Evolutionary conservation across 2,329 filamentous ascomycete species (phyloP).

Genomic region (Claviceps africana): DNA sequence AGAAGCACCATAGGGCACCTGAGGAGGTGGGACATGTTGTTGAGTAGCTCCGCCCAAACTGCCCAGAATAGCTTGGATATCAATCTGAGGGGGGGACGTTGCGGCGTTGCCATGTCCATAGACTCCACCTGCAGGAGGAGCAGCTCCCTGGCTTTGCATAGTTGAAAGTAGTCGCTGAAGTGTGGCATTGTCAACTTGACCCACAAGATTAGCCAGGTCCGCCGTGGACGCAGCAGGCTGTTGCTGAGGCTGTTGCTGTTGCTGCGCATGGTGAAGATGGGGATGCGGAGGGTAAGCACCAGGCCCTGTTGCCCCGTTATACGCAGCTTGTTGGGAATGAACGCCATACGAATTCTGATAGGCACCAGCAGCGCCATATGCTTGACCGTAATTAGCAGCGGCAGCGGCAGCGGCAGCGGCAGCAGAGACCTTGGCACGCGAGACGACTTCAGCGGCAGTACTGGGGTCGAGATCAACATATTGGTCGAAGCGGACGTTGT

Average conservation of each 20-base stretch:
- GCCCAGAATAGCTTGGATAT: slow-evolving; percentile 33
- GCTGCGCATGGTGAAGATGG: neutral
- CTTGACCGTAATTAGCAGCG: slow-evolving; percentile 17
- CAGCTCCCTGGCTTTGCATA: slow-evolving; percentile 23
- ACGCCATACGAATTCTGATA: slow-evolving; percentile 20
- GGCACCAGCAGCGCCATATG: slow-evolving; percentile 13
- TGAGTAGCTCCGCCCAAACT: slow-evolving; percentile 19
- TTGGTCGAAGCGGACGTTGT: slow-evolving; percentile 72
- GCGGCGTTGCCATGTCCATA: slow-evolving; percentile 5
- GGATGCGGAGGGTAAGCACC: slow-evolving; percentile 15
- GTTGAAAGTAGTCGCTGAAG: slow-evolving; percentile 57
- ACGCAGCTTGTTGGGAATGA: slow-evolving; percentile 14
- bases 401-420: slow-evolving; percentile 12
- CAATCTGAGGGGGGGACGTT: slow-evolving; percentile 20
- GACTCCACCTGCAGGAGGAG: slow-evolving; percentile 1
- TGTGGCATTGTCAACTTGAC: slow-evolving; percentile 52
- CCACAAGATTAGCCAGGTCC: slow-evolving; percentile 51
- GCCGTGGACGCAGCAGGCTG: slow-evolving; percentile 22
- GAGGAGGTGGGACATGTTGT: slow-evolving; percentile 12
- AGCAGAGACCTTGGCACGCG: slow-evolving; percentile 46
- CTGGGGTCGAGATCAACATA: slow-evolving; percentile 70
- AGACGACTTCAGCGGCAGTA: slow-evolving; percentile 68
- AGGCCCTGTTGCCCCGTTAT: slow-evolving; percentile 13
- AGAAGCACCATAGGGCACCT: slow-evolving; percentile 14
- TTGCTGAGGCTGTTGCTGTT: slow-evolving; percentile 14